Base-by-base conservation (phyloP, 139 green algal genomes). In the Gonium pectorale region DNA sequence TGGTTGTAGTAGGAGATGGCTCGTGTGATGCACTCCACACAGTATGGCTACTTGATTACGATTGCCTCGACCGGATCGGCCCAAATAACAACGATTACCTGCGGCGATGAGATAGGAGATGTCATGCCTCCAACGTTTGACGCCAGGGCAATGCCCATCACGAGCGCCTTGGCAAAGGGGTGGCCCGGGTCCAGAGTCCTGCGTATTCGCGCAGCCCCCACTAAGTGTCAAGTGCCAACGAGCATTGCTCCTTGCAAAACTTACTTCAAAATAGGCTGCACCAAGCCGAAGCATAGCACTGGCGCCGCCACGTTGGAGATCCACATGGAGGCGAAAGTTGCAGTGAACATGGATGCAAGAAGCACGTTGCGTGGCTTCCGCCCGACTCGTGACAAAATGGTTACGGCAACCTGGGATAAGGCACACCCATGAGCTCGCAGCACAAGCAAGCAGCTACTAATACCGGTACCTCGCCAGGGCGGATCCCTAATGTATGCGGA, bases 291-390 rank as follows among this genome's bases (percentile, higher is more conserved):
- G 81, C 90, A 94, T 22, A 96, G 90, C 37, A 95, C 94, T 8
- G 94, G 94, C 9, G 94, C 94, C 7, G 94, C 94, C 17, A 96
- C 94, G 67, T 96, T 96, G 60, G 86, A 92, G 62, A 96, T 95
- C 87, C 89, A 96, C 92, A 95, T 95, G 78, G 77, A 91, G 21
- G 87, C 85, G 75, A 96, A 94, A 0, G 88, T 92, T 29, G 94
- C 94, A 22, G 93, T 90, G 54, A 93, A 84, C 94, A 96, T 96
- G 86, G 86, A 86, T 17, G 92, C 92, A 0, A 95, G 87, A 5
- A 96, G 78, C 71, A 96, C 91, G 66, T 89, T 73, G n/a, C 68
- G 69, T 0, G 94, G 94, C 38, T 77, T 79, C 9, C 89, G 77
- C 3, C 91, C 89, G 1, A 94, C 90, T 6, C 88, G 81, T 0